Evolutionary conservation across 2,329 filamentous ascomycete species (phyloP).

Genomic region (Lachnellula hyalina): DNA sequence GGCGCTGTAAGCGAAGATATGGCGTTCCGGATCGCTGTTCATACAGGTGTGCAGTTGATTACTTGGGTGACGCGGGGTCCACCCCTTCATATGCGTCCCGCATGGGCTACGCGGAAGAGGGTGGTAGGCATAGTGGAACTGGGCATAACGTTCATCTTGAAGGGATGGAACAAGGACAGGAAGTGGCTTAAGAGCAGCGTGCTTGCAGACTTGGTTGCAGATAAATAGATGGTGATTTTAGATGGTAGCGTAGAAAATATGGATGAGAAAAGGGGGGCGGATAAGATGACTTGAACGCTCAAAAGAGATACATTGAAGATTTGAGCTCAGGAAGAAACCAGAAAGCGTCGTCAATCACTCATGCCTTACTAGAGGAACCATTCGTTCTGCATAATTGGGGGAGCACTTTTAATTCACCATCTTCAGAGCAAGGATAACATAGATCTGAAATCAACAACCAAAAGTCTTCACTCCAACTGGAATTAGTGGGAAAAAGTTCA

Average conservation of each 20-base stretch:
- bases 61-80: conserved; percentile 37
- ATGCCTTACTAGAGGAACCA: too few relatives aligned
- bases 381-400: too few relatives aligned
- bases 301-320: too few relatives aligned
- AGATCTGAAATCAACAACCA: too few relatives aligned
- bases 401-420: too few relatives aligned
- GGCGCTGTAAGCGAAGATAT: conserved; percentile 40
- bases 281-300: too few relatives aligned
- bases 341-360: too few relatives aligned
- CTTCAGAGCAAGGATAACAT: too few relatives aligned
- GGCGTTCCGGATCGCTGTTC: conserved; percentile 47
- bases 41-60: conserved; percentile 49
- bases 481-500: too few relatives aligned
- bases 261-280: too few relatives aligned
- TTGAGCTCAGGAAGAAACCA: too few relatives aligned
- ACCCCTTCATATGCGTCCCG: conserved; percentile 30
- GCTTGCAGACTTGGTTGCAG: conserved; percentile 9
- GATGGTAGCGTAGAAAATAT: not conserved
- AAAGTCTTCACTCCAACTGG: too few relatives aligned
- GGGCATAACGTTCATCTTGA: conserved; percentile 47
- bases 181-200: conserved; percentile 36
- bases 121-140: conserved; percentile 38
- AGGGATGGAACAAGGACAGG: conserved; percentile 46
- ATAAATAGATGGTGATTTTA: not conserved
- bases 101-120: conserved; percentile 45